These are phyloP conservation scores for Pichia sp. DNA, from an alignment of 1,139 yeast species.

Conservation along the genomic window DNA sequence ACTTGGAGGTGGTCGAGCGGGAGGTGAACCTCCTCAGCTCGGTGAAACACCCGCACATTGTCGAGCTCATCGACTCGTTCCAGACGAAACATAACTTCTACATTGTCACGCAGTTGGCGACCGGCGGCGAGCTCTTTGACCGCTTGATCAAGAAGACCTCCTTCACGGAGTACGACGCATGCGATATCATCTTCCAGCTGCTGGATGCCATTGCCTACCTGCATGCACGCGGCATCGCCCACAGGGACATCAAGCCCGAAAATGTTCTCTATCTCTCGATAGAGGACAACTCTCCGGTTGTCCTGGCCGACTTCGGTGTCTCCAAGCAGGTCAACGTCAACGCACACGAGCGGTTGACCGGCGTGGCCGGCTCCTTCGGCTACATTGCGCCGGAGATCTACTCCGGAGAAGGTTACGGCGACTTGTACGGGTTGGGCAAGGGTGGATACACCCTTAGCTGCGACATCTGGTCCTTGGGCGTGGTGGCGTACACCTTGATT, in stretches of 20 bases:
- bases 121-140: slow-evolving; percentile 84
- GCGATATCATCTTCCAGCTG: slow-evolving; percentile 69
- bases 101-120: slow-evolving; percentile 80
- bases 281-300: slow-evolving; percentile 47
- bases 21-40: slow-evolving; percentile 45
- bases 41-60: slow-evolving; percentile 68
- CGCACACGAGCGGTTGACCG: slow-evolving; percentile 58
- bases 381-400: slow-evolving; percentile 61
- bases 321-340: slow-evolving; percentile 43
- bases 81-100: slow-evolving; percentile 85
- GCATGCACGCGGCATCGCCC: slow-evolving; percentile 80
- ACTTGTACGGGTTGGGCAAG: slow-evolving; percentile 41
- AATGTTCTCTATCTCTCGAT: slow-evolving; percentile 46
- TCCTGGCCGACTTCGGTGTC: slow-evolving; percentile 57
- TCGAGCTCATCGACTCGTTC: slow-evolving; percentile 78
- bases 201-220: slow-evolving; percentile 71
- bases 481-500: slow-evolving; percentile 77
- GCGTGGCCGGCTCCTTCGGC: slow-evolving; percentile 56
- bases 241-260: slow-evolving; percentile 90
- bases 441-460: slow-evolving; percentile 57
- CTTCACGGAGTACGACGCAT: slow-evolving; percentile 72
- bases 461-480: slow-evolving; percentile 59
- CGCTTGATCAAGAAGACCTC: slow-evolving; percentile 74
- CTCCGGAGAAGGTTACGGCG: slow-evolving; percentile 42
- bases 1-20: slow-evolving; percentile 44